Evolutionary conservation across 805 yeast species (phyloP), one percentile per base, ranked within the genome.

Genomic region (Candida palmyrensis): DNA sequence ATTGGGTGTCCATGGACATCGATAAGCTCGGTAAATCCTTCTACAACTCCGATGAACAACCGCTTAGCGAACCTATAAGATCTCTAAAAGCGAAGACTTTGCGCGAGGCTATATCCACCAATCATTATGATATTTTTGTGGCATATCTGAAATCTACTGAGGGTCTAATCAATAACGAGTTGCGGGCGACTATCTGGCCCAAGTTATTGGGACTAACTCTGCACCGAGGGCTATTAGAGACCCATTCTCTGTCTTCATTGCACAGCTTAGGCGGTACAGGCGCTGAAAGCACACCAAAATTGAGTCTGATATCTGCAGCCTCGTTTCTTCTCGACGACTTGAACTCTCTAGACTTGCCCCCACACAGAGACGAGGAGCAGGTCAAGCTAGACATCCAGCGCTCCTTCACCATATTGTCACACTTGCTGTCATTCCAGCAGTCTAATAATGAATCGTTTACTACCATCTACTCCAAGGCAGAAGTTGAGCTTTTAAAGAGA

Each of bases 281-380:
- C 11, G 23, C 11, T 9, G 23, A 21, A 9, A 9, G 10, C 23
- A 21, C 23, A 9, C 10, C 10, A 11, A 21, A 21, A 11, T 11
- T 21, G 9, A 21, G 11, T 9, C 23, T 21, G 9, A 9, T 9
- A 21, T 21, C 23, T 9, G 26, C 41, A 5, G 27, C 38, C 3
- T 37, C 45, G 6, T 40, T 38, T 18, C 28, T 52, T 4, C 40
- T 54, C 3, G 49, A 52, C 13, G 50, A 50, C 27, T 39, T 52
- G 37, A 38, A 42, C 32, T 51, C 25, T 36, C 41, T 28, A 36
- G 59, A 66, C 25, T 43, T 68, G 29, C 60, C 60, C 1, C 60
- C 65, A 2, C 95, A 84, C 49, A 59, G 59, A 32, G 96, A 87
- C 49, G 92, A 82, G 46, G 73, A 72, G 6, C 98, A 90, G 55